Conservation (phyloP, 768 basidiomycete genomes). For the Boletus subparvulus region DNA sequence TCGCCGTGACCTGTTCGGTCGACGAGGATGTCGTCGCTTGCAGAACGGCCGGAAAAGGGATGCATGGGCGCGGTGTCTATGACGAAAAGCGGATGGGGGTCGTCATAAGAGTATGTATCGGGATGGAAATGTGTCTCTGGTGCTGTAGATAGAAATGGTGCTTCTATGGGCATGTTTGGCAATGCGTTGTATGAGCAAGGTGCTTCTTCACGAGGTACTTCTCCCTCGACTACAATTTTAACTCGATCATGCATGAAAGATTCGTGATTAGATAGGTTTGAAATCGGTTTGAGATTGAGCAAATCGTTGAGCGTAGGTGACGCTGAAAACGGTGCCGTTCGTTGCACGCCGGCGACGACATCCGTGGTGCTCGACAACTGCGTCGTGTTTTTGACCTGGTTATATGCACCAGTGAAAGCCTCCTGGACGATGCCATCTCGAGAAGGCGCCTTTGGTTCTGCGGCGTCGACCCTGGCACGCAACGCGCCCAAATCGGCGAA, state of each 20-base stretch:
- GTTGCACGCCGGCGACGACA: background rate
- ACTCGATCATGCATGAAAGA: background rate
- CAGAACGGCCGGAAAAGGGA: constrained; percentile 1
- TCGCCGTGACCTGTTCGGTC: constrained; percentile 18
- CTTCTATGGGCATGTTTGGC: background rate
- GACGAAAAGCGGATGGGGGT: constrained; percentile 24
- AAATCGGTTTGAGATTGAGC: constrained; percentile 1
- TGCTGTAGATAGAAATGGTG: background rate
- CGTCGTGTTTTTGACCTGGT: constrained; percentile 3
- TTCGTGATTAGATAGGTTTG: constrained; percentile 1
- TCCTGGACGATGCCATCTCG: constrained; percentile 33
- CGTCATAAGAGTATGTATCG: background rate
- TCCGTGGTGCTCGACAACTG: no score
- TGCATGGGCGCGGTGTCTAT: constrained; percentile 41
- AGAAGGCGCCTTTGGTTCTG: background rate
- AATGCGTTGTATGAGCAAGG: no score
- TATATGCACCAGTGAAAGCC: constrained; percentile 39
- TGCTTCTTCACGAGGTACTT: background rate
- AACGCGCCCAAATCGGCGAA: constrained; percentile 43
- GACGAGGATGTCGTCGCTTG: constrained; percentile 25
- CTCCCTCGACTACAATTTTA: background rate
- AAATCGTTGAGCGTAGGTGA: constrained; percentile 3
- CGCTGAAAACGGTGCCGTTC: background rate
- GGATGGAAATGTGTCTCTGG: background rate
- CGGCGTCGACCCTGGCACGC: constrained; percentile 19